A percentile compares a stretch with the other conserved stretches of the same genome.
Conservation (phyloP, 768 basidiomycete genomes). For the Infundibulicybe gibba region DNA sequence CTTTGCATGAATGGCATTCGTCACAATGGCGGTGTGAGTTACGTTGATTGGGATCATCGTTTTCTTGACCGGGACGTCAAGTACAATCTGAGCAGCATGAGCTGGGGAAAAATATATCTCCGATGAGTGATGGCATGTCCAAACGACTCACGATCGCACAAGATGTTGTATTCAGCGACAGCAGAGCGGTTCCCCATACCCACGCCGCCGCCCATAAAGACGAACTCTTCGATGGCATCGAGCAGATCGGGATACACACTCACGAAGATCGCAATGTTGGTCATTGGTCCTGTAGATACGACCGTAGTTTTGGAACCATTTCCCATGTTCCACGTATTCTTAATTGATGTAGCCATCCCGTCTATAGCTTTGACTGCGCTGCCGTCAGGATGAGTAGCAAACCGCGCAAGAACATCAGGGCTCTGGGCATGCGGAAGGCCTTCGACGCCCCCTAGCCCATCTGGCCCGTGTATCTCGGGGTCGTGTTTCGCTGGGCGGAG, state of each 20-base stretch:
- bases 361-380: constrained; percentile 53
- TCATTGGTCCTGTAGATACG: constrained; percentile 81
- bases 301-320: constrained; percentile 59
- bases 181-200: constrained; percentile 80
- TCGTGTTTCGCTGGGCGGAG: constrained; percentile 59
- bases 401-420: constrained; percentile 44
- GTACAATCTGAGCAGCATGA: constrained; percentile 80
- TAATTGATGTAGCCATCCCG: constrained; percentile 61
- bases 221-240: constrained; percentile 62
- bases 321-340: constrained; percentile 52
- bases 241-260: constrained; percentile 49
- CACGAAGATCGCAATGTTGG: constrained; percentile 73
- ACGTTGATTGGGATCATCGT: constrained; percentile 87
- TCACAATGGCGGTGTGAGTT: constrained; percentile 82
- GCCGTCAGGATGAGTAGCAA: constrained; percentile 41
- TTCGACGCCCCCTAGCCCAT: constrained; percentile 83
- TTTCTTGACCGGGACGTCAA: constrained; percentile 64
- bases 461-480: constrained; percentile 77
- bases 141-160: constrained; percentile 70
- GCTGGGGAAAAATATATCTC: constrained; percentile 33
- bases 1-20: constrained; percentile 41
- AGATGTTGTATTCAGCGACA: constrained; percentile 79
- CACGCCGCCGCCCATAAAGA: constrained; percentile 91
- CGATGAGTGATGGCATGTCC: background rate
- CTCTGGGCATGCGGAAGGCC: constrained; percentile 56